Evolutionary conservation across 1,139 yeast species (phyloP).

Genomic region (Hanseniaspora sp.): DNA sequence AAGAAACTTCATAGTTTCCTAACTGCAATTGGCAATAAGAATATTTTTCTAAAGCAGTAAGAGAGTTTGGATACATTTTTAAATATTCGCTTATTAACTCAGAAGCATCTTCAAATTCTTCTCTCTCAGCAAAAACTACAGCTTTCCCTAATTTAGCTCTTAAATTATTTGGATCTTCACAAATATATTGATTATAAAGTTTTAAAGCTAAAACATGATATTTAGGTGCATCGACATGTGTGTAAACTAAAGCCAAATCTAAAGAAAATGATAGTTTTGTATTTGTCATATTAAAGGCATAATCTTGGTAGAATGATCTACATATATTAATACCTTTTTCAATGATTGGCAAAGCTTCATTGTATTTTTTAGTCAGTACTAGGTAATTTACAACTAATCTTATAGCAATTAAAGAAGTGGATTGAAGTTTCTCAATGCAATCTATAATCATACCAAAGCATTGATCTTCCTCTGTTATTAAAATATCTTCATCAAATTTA

Average conservation of each 20-base stretch:
- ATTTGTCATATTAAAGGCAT: constrained; percentile 40
- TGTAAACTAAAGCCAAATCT: constrained; percentile 63
- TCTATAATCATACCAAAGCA: constrained; percentile 44
- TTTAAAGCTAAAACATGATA: constrained; percentile 65
- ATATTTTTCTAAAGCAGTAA: constrained; percentile 55
- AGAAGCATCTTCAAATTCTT: constrained; percentile 45
- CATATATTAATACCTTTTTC: constrained; percentile 50
- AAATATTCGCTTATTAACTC: constrained; percentile 43
- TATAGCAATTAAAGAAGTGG: constrained; percentile 45
- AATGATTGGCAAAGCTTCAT: constrained; percentile 49
- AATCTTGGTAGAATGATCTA: constrained; percentile 38
- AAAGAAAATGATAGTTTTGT: constrained; percentile 54
- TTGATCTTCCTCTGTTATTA: constrained; percentile 33
- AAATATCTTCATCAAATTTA: constrained; percentile 1
- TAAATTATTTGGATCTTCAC: constrained; percentile 40
- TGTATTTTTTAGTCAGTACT: constrained; percentile 52
- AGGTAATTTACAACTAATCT: constrained; percentile 56
- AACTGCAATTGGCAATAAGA: constrained; percentile 68
- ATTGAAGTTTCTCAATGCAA: constrained; percentile 40
- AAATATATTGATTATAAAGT: constrained; percentile 54
- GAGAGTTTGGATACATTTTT: constrained; percentile 41
- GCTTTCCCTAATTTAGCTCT: constrained; percentile 76
- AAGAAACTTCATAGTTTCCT: constrained; percentile 44
- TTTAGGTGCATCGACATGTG: constrained; percentile 82
- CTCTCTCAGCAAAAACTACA: constrained; percentile 57